Base-by-base conservation (phyloP, 1,139 yeast genomes). In the Lodderomyces beijingensis region DNA sequence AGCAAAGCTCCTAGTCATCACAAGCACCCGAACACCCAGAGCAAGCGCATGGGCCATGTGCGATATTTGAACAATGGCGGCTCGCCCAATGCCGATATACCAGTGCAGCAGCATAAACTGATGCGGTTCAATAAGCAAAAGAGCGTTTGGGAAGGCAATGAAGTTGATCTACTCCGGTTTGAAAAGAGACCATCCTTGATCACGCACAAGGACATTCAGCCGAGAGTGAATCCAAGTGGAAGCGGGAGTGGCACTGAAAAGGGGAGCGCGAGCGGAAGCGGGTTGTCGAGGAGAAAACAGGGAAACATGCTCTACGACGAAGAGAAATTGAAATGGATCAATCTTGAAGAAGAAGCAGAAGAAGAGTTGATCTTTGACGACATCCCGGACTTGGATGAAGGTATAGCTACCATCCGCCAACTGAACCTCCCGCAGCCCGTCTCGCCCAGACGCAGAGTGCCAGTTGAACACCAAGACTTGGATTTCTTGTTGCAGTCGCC, bases 131-230 rank as follows among this genome's bases (percentile, higher is more conserved):
- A 80, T 44, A 68, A 78, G 4, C 50, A 50, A 11, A 62, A 67
- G 22, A 66, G 65, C 37, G 55, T 58, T 26, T 80, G 88, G 88
- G 87, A 79, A 49, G 88, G 88, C 3, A 80, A 80, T 45, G 83
- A 79, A 30, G 62, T 62, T 14, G 85, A 77, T 27, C 55, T 76
- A 33, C 53, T 68, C 34, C 61, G 65, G 38, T 77, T 77, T 46
- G 77, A 74, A 28, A 49, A 43, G 16, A 59, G 54, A 36, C 69
- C 70, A 1, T 55, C 63, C 9, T 50, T 65, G 27, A 64, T 65
- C 10, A 63, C 68, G 3, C 45, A 49, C 23, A 49, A 51, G 16
- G 69, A 62, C 14, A 32, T 36, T 19, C 24, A 36, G 21, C 28
- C 30, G 5, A 15, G 25, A 11, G 22, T 19, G n/a, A 14, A 13